A percentile compares a stretch with the other conserved stretches of the same genome.
These are phyloP conservation scores for Dichomitus squalens DNA, from an alignment of 1,284 basidiomycete genomes.

Conservation along the genomic window DNA sequence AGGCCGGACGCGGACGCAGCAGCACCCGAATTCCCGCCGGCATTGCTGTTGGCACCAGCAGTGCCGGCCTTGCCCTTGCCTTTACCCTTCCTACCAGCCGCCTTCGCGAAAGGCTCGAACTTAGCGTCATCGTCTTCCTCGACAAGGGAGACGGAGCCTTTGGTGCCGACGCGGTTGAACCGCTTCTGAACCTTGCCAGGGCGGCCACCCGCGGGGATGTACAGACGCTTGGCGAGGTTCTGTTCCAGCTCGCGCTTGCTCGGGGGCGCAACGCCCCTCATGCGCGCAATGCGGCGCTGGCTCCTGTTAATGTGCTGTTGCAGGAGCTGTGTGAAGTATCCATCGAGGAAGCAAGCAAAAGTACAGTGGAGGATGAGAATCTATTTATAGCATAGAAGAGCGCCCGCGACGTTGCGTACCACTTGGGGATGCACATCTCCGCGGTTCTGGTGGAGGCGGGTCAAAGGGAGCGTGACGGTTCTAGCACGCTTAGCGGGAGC, in stretches of 20 bases:
- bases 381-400: background rate
- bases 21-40: conserved; percentile 23
- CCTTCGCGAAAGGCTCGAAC: conserved; percentile 11
- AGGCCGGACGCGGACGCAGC: conserved; percentile 45
- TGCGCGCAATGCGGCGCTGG: conserved; percentile 65
- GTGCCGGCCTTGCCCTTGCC: conserved; percentile 19
- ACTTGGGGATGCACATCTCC: conserved; percentile 61
- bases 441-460: conserved; percentile 44
- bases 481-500: conserved; percentile 39
- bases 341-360: background rate
- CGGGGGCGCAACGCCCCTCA: conserved; percentile 61
- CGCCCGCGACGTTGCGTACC: conserved; percentile 44
- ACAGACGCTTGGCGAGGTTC: conserved; percentile 57
- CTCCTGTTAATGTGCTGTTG: conserved; percentile 76
- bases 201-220: conserved; percentile 29
- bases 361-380: background rate
- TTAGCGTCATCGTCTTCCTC: conserved; percentile 7
- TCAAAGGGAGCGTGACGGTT: conserved; percentile 59
- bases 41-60: conserved; percentile 17
- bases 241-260: conserved; percentile 49
- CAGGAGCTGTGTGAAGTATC: conserved; percentile 47
- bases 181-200: conserved; percentile 36
- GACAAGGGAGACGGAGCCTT: conserved; percentile 10
- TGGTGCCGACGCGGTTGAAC: conserved; percentile 36
- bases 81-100: conserved; percentile 10